Percentiles rank a stretch among this genome's conserved stretches.
These are phyloP conservation scores for Kokia cookei DNA, from an alignment of 441 rosid genomes.

Conservation along the genomic window DNA sequence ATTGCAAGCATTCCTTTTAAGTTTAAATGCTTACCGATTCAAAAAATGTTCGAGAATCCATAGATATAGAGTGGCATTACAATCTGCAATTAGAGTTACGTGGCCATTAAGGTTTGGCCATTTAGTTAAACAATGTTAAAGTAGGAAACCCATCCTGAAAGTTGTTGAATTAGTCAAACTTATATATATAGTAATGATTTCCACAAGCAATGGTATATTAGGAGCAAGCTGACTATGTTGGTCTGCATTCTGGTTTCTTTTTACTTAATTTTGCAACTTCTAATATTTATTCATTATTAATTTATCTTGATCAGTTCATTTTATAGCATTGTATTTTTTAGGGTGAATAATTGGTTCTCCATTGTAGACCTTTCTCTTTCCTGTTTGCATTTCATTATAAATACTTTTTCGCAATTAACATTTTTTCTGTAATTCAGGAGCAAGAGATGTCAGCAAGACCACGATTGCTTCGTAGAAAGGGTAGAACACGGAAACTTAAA, in stretches of 20 bases:
- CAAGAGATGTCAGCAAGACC: constrained; percentile 53
- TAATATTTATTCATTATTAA: background rate
- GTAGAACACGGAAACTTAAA: constrained; percentile 69
- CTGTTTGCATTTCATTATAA: background rate
- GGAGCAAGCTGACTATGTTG: background rate
- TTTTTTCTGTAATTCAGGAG: constrained; percentile 35
- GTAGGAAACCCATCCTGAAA: background rate
- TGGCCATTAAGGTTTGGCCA: background rate
- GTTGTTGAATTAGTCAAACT: background rate
- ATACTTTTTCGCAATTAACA: background rate
- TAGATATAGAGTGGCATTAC: background rate
- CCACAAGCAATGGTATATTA: background rate
- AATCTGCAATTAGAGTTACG: background rate
- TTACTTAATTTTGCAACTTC: background rate
- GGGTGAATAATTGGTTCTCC: background rate
- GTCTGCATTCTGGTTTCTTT: background rate
- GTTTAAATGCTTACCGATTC: background rate
- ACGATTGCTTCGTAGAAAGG: constrained; percentile 48
- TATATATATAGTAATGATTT: background rate
- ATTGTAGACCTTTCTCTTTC: background rate
- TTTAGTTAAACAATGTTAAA: background rate
- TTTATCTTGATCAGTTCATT: background rate
- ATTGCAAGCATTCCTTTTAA: background rate
- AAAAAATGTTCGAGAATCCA: background rate
- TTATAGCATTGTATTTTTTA: background rate